Base-by-base conservation (phyloP, 495 filamentous ascomycete species). In the Penicillium manginii region DNA sequence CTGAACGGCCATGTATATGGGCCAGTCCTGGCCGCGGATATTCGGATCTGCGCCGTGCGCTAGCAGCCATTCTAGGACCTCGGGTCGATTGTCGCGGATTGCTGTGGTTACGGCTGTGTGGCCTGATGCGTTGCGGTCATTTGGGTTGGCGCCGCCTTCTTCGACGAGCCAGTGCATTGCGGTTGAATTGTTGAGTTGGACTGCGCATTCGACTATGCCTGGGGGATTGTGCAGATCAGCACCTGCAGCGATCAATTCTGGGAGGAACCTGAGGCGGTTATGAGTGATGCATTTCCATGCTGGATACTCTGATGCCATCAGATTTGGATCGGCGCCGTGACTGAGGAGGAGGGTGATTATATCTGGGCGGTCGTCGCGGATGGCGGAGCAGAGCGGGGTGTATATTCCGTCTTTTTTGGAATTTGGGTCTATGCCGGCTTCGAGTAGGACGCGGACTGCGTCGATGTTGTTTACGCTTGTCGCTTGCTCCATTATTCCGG, bases 251-350 rank as follows among this genome's bases (percentile, higher is more conserved):
- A 85, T 67, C 7, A 85, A 69, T 10, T 71, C 68, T 0, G 78
- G 76, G 0, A 85, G 73, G 54, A 79, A 75, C 42, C 83, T 76
- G 15, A 75, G 60, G 15, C 81, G 75, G 52, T 77, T 67, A 58
- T 84, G 82, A 4, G 82, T 84, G 10, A 84, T 69, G 63, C 82
- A 84, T 57, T 84, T 83, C 72, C 78, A 84, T 15, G 75, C 70
- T 2, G 82, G 81, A 60, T 82, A 83, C 55, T 83, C 80, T n/a
- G 75, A 75, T 26, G 81, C 79, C 49, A 71, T 70, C 11, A 78
- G 55, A 55, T 84, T 86, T 5, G 83, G 81, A 62, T 83, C 76
- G 11, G 82, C 82, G 12, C 79, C 78, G 37, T 75, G 71, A 12
- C 65, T 59, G 15, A 84, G 72, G 1, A 86, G 72, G 8, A 83